Base-by-base conservation (phyloP, 139 green algal genomes). In the Chlorella sp. region DNA sequence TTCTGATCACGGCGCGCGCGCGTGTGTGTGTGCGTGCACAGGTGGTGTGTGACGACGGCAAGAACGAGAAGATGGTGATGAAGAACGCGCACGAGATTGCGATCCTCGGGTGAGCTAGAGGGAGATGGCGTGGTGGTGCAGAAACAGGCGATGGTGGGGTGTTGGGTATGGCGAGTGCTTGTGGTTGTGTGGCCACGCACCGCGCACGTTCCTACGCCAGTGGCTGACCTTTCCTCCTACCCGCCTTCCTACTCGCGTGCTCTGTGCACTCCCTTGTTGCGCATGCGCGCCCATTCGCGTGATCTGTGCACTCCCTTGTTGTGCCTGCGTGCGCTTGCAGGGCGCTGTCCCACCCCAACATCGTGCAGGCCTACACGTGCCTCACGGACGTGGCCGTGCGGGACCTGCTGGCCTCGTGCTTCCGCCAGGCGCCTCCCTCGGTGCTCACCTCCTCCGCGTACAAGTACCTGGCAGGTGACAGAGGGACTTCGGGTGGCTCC, bases 71-170 rank as follows among this genome's bases (percentile, higher is more conserved):
- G 60, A 82, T 77, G 35, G 83, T 85, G 35, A 86, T 89, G 75
- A 86, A 86, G 71, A 89, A 89, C 55, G 80, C 80, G 31, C 80
- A 88, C 49, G 83, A 88, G 78, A 88, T 88, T 35, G 83, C 83
- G 20, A 88, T 88, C 60, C 73, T 88, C 31, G 70, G 67, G 64
- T 70, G 64, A 51, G 64, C 20, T 31, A 29, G 6, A 29, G 17
- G 42, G 42, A 55, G 42, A 24, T 10, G 42, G 42, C 17, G 42
- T n/a, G n/a, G n/a, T n/a, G n/a, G n/a, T n/a, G n/a, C n/a, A n/a
- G n/a, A n/a, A n/a, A n/a, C n/a, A 55, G 42, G 10, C 17, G 42
- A 10, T 26, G 42, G 10, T 55, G 10, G 42, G 42, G 17, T 55
- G 42, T 10, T 10, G 17, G 42, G 10, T 55, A 17, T 55, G 17